Base-by-base conservation (phyloP, 805 yeast species). In the Saccharomyces mikatae region DNA sequence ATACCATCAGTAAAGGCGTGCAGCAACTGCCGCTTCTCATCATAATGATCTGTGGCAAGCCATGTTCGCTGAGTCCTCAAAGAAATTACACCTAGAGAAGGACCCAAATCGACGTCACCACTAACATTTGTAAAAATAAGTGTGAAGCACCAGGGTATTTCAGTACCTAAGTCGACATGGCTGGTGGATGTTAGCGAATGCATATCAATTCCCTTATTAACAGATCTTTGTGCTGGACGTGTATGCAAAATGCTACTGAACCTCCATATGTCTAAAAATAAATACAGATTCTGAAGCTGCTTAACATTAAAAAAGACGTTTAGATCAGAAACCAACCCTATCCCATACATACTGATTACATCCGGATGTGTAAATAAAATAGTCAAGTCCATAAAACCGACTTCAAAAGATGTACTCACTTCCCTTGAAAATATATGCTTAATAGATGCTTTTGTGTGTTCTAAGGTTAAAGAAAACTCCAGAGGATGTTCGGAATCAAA, bases 361-460 rank as follows among this genome's bases (percentile, higher is more conserved):
- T 73, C 72, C 0, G 75, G 71, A 46, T 76, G 76, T 0, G 79
- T 74, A 41, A 84, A 64, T 21, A 80, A 71, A n/a, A 79, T 74
- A 3, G 77, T 76, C 11, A 81, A 31, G 49, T 82, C 63, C 10
- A 84, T 65, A 47, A 76, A 73, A 17, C 80, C 75, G 8, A 81
- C 58, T 1, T 66, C 60, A 29, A 88, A 68, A 2, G 87, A 83
- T 0, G 95, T 96, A 74, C 96, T 89, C 0, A 86, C 79, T 58
- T 89, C 96, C 57, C 96, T 80, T 0, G 98, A 92, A 65, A 89
- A 94, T 14, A 88, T 83, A 68, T 94, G 99, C 63, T 89, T 96
- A 36, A 94, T 72, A 0, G 91, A 83, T 0, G 92, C 87, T 22
- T 80, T 75, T 3, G 89, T 69, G 1, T 80, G 76, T n/a, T 76